Conservation (phyloP, 2,329 filamentous ascomycete genomes). For the Botrytis sinoallii region DNA sequence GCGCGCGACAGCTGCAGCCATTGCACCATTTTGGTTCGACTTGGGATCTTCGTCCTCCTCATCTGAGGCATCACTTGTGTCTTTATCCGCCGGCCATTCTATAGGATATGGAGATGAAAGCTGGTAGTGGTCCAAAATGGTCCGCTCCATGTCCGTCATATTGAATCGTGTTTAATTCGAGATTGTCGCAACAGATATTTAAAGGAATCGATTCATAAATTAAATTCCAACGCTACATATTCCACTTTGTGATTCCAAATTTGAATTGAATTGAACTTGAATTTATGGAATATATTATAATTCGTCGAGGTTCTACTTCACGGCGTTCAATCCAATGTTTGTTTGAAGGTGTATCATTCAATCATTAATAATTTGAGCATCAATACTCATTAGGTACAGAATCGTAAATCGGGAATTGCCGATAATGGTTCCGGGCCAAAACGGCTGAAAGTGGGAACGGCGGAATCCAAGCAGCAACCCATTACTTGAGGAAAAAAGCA, state of each 20-base stretch:
- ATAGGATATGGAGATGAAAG: conserved; percentile 73
- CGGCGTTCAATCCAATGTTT: neutral
- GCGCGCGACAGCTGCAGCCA: conserved; percentile 42
- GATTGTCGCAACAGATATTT: neutral
- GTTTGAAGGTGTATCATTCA: neutral
- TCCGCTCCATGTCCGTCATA: conserved; percentile 70
- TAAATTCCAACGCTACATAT: neutral
- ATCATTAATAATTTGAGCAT: neutral
- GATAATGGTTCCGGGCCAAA: conserved; percentile 4
- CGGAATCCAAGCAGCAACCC: conserved; percentile 16
- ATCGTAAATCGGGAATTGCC: conserved; percentile 8
- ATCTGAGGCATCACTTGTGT: conserved; percentile 66
- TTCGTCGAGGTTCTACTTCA: neutral
- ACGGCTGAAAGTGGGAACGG: conserved; percentile 19
- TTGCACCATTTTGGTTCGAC: conserved; percentile 28
- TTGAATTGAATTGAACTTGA: neutral
- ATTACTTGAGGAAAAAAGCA: conserved; percentile 23
- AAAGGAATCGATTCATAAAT: neutral
- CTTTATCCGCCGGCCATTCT: conserved; percentile 82
- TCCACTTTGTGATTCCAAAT: neutral
- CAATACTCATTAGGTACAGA: neutral
- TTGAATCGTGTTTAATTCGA: conserved; percentile 26
- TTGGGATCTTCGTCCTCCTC: conserved; percentile 42
- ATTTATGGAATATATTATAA: neutral
- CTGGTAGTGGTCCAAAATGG: conserved; percentile 86